Evolutionary conservation across 768 basidiomycete genomes (phyloP), one percentile per base, ranked within the genome.

Genomic region (Omphalotus guepiniiformis): DNA sequence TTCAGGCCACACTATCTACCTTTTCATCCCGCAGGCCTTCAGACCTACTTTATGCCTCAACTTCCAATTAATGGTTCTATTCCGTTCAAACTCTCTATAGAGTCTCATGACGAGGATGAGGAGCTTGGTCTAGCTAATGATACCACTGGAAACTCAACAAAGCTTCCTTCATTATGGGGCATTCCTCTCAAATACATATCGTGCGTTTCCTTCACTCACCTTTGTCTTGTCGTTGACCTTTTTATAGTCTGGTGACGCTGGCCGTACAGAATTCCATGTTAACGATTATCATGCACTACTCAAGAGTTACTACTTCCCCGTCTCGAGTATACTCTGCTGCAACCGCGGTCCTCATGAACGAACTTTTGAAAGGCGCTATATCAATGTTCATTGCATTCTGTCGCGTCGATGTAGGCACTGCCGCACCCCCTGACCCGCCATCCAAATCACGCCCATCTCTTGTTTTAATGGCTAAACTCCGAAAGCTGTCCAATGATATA

Each of bases 231-330:
- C 38, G 25, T 34, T 35, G 43, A 15, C 16, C 22, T 29, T 39
- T 34, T 50, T 38, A 39, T 59, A 90, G 88, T 42, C 75, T 90
- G 48, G 74, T 88, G 50, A 87, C 84, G n/a, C 76, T 93, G 62
- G 91, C 91, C 41, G 78, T 93, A 42, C 94, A 98, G 71, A 97
- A 97, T 69, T 92, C 92, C 18, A 70, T 82, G 47, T 63, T 98
- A 47, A 88, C 92, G 27, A 80, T 98, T 64, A 86, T 97, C 63
- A 94, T 98, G 89, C 93, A 96, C 71, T 90, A 95, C 67, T 96
- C 95, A 30, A 83, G 93, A 53, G 84, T 90, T 43, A 85, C 88
- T 8, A 79, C 82, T 15, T 74, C 88, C 2, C 79, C 88, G 0
- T 81, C 83, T 45, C 74, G 78, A 46, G 75, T 83, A 2, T 98